Evolutionary conservation across 148 eudicot genomes (phyloP), one percentile per base, ranked within the genome.

Genomic region (Vaccinium macrocarpon): DNA sequence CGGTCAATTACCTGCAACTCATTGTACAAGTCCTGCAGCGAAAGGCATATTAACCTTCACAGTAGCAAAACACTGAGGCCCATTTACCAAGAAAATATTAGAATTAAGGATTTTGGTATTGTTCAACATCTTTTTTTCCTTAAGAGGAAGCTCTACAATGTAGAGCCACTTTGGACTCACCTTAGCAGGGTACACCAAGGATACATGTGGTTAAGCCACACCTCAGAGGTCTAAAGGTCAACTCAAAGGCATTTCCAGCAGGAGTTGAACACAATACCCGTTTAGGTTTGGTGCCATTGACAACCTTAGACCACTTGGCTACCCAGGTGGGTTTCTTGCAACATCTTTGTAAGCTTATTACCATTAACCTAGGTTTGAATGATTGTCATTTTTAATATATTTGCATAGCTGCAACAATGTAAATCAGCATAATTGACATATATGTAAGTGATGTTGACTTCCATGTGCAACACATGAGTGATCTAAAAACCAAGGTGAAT

Each of bases 11-110:
- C 82, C 80, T 90, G 86, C 86, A 90, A 76, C 84, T 87, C 93
- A 10, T 89, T 92, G 79, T 93, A 93, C 82, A 93, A 80, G 21
- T 93, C 96, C 96, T 93, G 89, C 56, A 75, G 68, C 2, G 55
- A 83, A 84, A 8, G 49, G 52, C 27, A 6, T 2, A 52, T 55
- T 73, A 81, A 53, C 71, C 56, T 80, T 72, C n/a, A 55, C 19
- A 76, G 72, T 48, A 8, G 42, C 10, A 9, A 72, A 72, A 19
- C 12, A 62, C n/a, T 3, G n/a, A 35, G 9, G 3, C 32, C 27
- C 56, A 77, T 48, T 84, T 48, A 27, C 85, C 29, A 76, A 2
- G 62, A 79, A 76, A 27, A 57, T 49, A 83, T 46, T 23, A 64
- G 71, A 23, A n/a, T 23, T 81, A 18, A 46, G 23, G 27, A 46